Evolutionary conservation across 768 basidiomycete genomes (phyloP).

Genomic region (Pilatotrama ljubarskyi): DNA sequence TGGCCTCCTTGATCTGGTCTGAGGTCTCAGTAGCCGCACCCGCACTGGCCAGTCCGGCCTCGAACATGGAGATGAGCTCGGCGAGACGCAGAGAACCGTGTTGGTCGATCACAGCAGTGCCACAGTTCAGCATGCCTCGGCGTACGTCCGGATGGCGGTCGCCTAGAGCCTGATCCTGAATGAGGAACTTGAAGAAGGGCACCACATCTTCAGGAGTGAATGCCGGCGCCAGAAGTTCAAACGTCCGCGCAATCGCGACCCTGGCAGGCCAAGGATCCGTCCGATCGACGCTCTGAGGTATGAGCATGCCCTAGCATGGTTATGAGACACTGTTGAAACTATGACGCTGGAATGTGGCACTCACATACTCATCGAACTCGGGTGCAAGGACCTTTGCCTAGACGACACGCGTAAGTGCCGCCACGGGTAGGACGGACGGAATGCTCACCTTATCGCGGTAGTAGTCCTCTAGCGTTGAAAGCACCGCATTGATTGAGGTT

Average conservation of each 20-base stretch:
- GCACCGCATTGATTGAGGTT: slow-evolving; percentile 45
- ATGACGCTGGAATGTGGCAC: slow-evolving; percentile 27
- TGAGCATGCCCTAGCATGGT: slow-evolving; percentile 80
- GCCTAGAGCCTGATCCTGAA: slow-evolving; percentile 84
- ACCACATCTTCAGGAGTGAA: slow-evolving; percentile 64
- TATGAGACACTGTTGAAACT: not conserved
- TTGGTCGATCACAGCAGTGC: slow-evolving; percentile 75
- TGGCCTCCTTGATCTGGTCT: slow-evolving; percentile 92
- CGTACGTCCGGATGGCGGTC: slow-evolving; percentile 83
- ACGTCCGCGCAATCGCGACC: slow-evolving; percentile 67
- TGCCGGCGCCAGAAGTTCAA: slow-evolving; percentile 65
- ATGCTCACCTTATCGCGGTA: slow-evolving; percentile 78
- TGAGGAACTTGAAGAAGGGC: slow-evolving; percentile 81
- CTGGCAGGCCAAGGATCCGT: slow-evolving; percentile 88
- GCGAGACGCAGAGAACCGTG: slow-evolving; percentile 76
- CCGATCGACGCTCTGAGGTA: slow-evolving; percentile 81
- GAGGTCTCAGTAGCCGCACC: slow-evolving; percentile 63
- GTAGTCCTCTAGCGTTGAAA: slow-evolving; percentile 60
- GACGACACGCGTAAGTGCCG: not conserved
- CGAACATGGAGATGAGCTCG: slow-evolving; percentile 78
- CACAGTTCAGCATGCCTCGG: slow-evolving; percentile 84
- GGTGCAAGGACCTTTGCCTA: slow-evolving; percentile 86
- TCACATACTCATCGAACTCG: slow-evolving; percentile 90
- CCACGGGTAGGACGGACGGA: not conserved
- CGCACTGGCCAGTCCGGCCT: slow-evolving; percentile 59